These are phyloP conservation scores for Tetracladium marchalianum DNA, from an alignment of 495 filamentous ascomycete species.

Conservation along the genomic window DNA sequence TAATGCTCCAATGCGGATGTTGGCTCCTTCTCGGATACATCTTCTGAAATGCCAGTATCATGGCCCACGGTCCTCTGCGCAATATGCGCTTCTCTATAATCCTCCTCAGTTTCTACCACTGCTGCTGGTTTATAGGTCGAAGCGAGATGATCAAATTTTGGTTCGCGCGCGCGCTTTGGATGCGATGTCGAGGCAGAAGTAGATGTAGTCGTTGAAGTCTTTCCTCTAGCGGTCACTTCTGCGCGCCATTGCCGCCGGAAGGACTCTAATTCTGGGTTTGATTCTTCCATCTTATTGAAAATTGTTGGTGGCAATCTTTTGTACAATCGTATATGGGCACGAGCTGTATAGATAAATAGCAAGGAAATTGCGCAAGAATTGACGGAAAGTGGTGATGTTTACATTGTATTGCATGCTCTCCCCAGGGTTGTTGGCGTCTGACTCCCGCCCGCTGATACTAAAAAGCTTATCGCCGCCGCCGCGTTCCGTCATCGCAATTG, in stretches of 20 bases:
- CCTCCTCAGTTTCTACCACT: conserved; percentile 22
- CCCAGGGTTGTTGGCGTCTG: no score
- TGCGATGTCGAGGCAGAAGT: conserved; percentile 3
- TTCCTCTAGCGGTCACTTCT: conserved; percentile 53
- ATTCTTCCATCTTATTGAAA: conserved; percentile 13
- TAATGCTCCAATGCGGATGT: conserved; percentile 84
- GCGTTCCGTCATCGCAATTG: no score
- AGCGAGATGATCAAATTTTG: conserved; percentile 6
- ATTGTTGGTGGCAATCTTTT: not conserved
- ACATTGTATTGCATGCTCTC: not conserved
- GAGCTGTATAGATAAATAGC: not conserved
- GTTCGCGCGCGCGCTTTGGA: conserved; percentile 4
- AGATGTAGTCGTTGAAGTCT: not conserved
- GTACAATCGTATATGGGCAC: no score
- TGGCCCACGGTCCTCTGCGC: conserved; percentile 18
- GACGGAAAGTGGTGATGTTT: no score
- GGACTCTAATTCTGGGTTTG: conserved; percentile 54
- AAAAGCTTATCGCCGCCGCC: not conserved
- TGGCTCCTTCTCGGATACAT: conserved; percentile 38
- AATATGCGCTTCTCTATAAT: conserved; percentile 25
- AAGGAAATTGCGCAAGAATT: not conserved
- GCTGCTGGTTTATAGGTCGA: not conserved
- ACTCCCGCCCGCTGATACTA: not conserved
- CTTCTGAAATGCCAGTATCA: not conserved
- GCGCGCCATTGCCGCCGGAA: conserved; percentile 79